These are phyloP conservation scores for Fusarium sp. DNA, from an alignment of 2,329 filamentous ascomycete genomes.

Conservation along the genomic window DNA sequence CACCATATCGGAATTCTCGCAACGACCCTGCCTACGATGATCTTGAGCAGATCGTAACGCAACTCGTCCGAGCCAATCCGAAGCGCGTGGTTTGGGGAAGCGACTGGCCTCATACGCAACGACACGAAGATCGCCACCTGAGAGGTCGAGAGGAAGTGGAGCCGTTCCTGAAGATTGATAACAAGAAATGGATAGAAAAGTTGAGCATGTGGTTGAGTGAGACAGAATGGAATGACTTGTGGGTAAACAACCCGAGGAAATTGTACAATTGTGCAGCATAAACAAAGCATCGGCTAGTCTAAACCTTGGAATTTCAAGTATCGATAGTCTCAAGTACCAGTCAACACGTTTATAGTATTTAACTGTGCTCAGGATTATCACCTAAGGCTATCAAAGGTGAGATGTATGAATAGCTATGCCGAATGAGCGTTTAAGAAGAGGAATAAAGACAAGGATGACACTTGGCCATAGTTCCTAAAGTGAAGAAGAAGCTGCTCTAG, in stretches of 20 bases:
- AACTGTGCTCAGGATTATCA: background rate
- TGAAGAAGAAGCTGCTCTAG: background rate
- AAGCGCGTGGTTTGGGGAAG: conserved; percentile 15
- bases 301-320: background rate
- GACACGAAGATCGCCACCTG: conserved; percentile 14
- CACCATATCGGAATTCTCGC: conserved; percentile 13
- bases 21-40: conserved; percentile 7
- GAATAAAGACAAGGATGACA: background rate
- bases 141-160: conserved; percentile 1
- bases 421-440: background rate
- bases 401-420: background rate
- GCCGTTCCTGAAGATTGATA: conserved; percentile 10
- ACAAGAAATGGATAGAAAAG: conserved; percentile 1
- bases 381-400: background rate
- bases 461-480: background rate
- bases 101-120: conserved; percentile 17
- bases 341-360: background rate
- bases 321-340: background rate
- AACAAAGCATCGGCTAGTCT: background rate
- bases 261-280: conserved; percentile 2
- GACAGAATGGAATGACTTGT: conserved; percentile 14
- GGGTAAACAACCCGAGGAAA: conserved; percentile 14
- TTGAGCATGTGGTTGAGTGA: conserved; percentile 12
- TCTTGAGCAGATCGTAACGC: conserved; percentile 10
- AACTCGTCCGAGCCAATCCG: conserved; percentile 11